Base-by-base conservation (phyloP, 345 rosid species). In the Angophora floribunda region DNA sequence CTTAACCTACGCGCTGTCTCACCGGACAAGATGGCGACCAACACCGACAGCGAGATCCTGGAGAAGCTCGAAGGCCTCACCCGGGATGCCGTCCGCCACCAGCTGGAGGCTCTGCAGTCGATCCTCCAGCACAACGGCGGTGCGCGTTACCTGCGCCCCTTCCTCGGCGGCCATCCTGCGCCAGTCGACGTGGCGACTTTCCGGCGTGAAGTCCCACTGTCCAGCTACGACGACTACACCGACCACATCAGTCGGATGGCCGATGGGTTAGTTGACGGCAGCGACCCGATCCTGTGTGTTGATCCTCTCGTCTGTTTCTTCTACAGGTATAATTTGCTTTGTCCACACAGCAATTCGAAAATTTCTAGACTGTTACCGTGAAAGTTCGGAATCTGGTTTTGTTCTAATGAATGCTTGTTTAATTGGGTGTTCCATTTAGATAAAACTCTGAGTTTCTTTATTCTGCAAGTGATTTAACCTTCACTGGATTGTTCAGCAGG, bases 271-370 rank as follows among this genome's bases (percentile, higher is more conserved):
- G 84, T 30, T 30, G 63, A 44, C 52, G 87, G 45, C 57, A 86
- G 55, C 51, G 87, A 88, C 10, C 93, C 87, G 6, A 85, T 91
- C 86, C 87, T 94, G 50, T 91, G 94, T 88, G 90, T 91, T 79
- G 95, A 92, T 80, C 93, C 93, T 75, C 90, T 93, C 28, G 87
- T 92, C 16, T 93, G 94, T 85, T 93, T 92, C 92, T 93, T 94
- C 55, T 91, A 86, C 91, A 92, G 94, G 93, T 93, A 47, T 36
- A 32, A n/a, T 9, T 75, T 19, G 84, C 49, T 21, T 1, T 75
- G 84, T 75, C 1, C 49, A 44, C 82, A 19, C 82, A 44, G 9
- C 82, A 75, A 75, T 75, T 41, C 49, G 28, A 19, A 75, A 0
- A 75, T 19, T 0, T 19, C 84, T 75, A 13, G 41, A 12, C 45